Percentiles rank a stretch among this genome's conserved stretches.
Evolutionary conservation across 352 stramenopile species (phyloP).

Genomic region (Phytophthora sojae): DNA sequence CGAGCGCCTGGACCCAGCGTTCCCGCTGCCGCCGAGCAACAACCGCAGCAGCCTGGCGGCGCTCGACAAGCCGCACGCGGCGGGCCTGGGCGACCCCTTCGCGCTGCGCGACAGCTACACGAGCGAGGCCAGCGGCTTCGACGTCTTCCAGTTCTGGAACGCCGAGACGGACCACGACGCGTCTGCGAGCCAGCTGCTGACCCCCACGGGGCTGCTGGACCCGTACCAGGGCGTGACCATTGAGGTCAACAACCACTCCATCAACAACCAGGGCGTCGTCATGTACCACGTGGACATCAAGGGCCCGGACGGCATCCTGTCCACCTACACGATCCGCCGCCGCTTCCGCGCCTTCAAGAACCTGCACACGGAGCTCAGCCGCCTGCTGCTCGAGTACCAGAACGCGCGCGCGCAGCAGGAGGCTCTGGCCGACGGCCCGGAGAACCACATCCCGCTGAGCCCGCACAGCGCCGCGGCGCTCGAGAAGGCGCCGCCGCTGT

Average conservation of each 20-base stretch:
- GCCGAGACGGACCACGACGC: constrained; percentile 53
- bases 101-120: constrained; percentile 59
- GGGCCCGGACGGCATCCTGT: constrained; percentile 73
- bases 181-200: constrained; percentile 43
- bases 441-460: constrained; percentile 56
- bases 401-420: constrained; percentile 39
- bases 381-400: constrained; percentile 63
- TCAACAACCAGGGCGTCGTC: constrained; percentile 81
- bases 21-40: constrained; percentile 50
- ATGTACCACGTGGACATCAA: constrained; percentile 92
- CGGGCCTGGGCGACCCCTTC: constrained; percentile 29
- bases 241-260: constrained; percentile 78
- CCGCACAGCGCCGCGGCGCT: constrained; percentile 46
- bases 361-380: constrained; percentile 70
- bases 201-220: constrained; percentile 45
- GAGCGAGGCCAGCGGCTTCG: constrained; percentile 70
- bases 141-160: constrained; percentile 67
- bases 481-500: constrained; percentile 38
- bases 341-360: constrained; percentile 86
- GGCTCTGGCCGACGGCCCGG: constrained; percentile 12
- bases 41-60: constrained; percentile 70
- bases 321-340: constrained; percentile 86
- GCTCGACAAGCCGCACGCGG: constrained; percentile 44
- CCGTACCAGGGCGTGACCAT: constrained; percentile 75
- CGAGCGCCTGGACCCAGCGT: constrained; percentile 51